Evolutionary conservation across 2,329 filamentous ascomycete genomes (phyloP), one percentile per base, ranked within the genome.

Genomic region (Microsporum ferrugineum): DNA sequence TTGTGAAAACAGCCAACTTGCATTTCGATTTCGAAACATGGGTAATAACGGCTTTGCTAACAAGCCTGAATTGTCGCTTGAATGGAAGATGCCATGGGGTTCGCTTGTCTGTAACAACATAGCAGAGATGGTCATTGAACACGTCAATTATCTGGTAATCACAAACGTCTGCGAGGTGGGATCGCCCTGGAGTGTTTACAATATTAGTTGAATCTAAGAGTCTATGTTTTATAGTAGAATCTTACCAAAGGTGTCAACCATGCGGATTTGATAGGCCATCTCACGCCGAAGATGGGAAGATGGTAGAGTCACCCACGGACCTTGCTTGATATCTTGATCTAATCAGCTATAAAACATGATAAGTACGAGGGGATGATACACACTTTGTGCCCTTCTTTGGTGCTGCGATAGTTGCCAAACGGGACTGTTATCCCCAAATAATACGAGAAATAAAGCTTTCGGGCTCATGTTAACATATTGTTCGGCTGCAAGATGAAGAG

Each of bases 391-490:
- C 68, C 86, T 82, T 58, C 88, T 83, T 71, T 95, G 90, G 71
- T 89, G 87, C 71, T 96, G 92, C 34, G 97, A 79, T 69, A 92
- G 85, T 68, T 94, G 90, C 75, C 96, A 99, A 43, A 97, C 86
- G 38, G 91, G 89, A 71, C 89, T 95, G 76, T 92, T 95, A 73
- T 99, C 94, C 41, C 94, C 94, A 73, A 97, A 99, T 58, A 99
- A 82, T 14, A 97, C 89, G 70, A 97, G 92, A 73, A 97, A 99
- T 62, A 96, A 85, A 0, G 89, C 90, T 73, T 99, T 97, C 55
- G 94, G 88, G 64, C 89, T 95, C 63, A 97, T 86, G 66, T 95
- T 88, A 71, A 95, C 96, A 65, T 90, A 83, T 63, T 88, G 84
- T 71, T 95, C 89, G 0, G 88, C 84, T 5, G 87, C 86, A 66